Conservation (phyloP, 129 eudicot genomes). For the Scalesia atractyloides region DNA sequence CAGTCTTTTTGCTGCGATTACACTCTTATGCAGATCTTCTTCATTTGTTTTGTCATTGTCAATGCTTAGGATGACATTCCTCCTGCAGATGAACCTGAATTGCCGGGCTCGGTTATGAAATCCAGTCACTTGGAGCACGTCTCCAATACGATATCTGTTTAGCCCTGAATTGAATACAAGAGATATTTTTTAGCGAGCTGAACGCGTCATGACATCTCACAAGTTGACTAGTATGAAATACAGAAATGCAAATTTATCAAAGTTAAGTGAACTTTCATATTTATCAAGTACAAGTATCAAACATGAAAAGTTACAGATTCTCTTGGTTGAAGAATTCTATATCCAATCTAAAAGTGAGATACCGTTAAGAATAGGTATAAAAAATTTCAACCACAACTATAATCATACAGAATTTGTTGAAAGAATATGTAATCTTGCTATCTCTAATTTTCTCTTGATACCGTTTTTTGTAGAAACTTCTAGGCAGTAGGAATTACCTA, state of each 20-base stretch:
- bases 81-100: slow-evolving; percentile 83
- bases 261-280: slow-evolving; percentile 1
- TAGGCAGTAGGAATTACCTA: neutral
- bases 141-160: slow-evolving; percentile 80
- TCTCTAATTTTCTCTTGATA: slow-evolving; percentile 8
- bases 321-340: neutral
- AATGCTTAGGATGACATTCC: slow-evolving; percentile 80
- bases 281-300: slow-evolving; percentile 7
- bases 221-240: slow-evolving; percentile 13
- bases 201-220: slow-evolving; percentile 18
- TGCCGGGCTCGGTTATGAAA: slow-evolving; percentile 75
- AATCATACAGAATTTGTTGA: slow-evolving; percentile 10
- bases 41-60: slow-evolving; percentile 89
- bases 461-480: neutral
- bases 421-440: neutral
- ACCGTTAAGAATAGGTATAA: neutral
- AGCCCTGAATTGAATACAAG: slow-evolving; percentile 50
- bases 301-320: slow-evolving; percentile 1
- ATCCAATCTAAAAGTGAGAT: neutral
- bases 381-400: slow-evolving; percentile 18
- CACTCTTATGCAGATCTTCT: slow-evolving; percentile 78
- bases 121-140: slow-evolving; percentile 93
- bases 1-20: slow-evolving; percentile 58
- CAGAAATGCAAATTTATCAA: slow-evolving; percentile 5
- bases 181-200: slow-evolving; percentile 6